Base-by-base conservation (phyloP, 2,329 filamentous ascomycete genomes). In the Xylaria multiplex region DNA sequence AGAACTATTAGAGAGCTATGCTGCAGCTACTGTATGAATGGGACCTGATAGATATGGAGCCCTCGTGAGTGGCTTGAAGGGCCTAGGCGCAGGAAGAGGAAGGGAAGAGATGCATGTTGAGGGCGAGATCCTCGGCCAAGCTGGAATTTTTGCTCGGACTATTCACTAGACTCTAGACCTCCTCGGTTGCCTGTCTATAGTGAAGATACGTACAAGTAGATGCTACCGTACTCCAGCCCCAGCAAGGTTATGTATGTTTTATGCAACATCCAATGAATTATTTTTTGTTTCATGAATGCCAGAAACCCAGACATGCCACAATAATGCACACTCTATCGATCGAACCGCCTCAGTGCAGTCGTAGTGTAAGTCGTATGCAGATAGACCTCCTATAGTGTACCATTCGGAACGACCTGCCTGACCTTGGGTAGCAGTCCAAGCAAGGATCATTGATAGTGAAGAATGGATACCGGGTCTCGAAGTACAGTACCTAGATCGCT, bases 401-500 rank as follows among this genome's bases (percentile, higher is more conserved):
- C n/a, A 57, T 14, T 5, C 32, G 27, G 27, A 27, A 6, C 24
- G 4, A 50, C 9, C 16, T 62, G 11, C 22, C 27, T 24, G 22
- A 43, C 30, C 32, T 35, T 30, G 40, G 52, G 55, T 61, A 37
- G 16, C 48, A 56, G 48, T 45, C 54, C 50, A 54, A 65, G 46
- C 66, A 66, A 46, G 66, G 66, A 46, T 65, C 42, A 43, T 14
- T 13, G 37, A 42, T 40, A 49, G 37, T 59, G 52, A 58, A 68
- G 30, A 42, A 58, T 55, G 30, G 27, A 14, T 27, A 14, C 55
- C 50, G 53, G 43, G 57, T 59, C 27, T 37, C 52, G 24, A 67
- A 65, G 67, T 69, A 69, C 61, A 67, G 64, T 69, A 69, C 64
- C 27, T 62, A 50, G 68, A 70, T 66, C 66, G 61, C 58, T 69